Percentiles rank a stretch among this genome's conserved stretches.
Evolutionary conservation across 768 basidiomycete genomes (phyloP).

Genomic region (Lentinula lateritia): DNA sequence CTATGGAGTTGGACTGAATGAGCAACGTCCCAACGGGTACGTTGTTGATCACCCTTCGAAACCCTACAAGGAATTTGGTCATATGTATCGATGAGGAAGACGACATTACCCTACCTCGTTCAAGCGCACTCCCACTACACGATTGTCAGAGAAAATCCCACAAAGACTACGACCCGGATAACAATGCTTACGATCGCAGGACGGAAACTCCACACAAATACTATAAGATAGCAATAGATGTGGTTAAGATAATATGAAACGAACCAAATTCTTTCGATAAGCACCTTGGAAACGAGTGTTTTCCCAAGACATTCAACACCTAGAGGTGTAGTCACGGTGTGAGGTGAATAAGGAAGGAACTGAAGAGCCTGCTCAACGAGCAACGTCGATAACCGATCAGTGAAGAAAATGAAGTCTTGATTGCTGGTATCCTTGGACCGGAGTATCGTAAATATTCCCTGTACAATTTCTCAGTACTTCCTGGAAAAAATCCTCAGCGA

Average conservation of each 20-base stretch:
- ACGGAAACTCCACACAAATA: slow-evolving; percentile 86
- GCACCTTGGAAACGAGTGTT: slow-evolving; percentile 53
- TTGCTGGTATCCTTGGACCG: slow-evolving; percentile 64
- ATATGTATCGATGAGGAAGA: neutral
- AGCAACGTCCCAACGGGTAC: slow-evolving; percentile 85
- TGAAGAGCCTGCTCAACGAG: slow-evolving; percentile 83
- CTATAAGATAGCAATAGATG: slow-evolving; percentile 28
- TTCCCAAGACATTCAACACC: slow-evolving; percentile 54
- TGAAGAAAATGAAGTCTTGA: slow-evolving; percentile 92
- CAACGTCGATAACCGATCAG: slow-evolving; percentile 79
- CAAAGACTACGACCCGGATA: neutral
- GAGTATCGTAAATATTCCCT: slow-evolving; percentile 90
- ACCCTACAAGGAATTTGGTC: slow-evolving; percentile 15
- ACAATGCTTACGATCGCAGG: slow-evolving; percentile 65
- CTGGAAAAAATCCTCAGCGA: neutral
- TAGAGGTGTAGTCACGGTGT: slow-evolving; percentile 64
- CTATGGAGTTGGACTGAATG: slow-evolving; percentile 79
- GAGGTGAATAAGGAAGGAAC: slow-evolving; percentile 65
- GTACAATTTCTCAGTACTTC: neutral
- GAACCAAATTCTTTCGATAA: neutral
- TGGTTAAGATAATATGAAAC: neutral
- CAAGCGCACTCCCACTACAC: slow-evolving; percentile 79
- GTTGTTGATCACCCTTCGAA: slow-evolving; percentile 83
- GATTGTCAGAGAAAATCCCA: slow-evolving; percentile 7
- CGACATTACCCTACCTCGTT: slow-evolving; percentile 49